Base-by-base conservation (phyloP, 169 alveolate species). In the Hammondia hammondi region DNA sequence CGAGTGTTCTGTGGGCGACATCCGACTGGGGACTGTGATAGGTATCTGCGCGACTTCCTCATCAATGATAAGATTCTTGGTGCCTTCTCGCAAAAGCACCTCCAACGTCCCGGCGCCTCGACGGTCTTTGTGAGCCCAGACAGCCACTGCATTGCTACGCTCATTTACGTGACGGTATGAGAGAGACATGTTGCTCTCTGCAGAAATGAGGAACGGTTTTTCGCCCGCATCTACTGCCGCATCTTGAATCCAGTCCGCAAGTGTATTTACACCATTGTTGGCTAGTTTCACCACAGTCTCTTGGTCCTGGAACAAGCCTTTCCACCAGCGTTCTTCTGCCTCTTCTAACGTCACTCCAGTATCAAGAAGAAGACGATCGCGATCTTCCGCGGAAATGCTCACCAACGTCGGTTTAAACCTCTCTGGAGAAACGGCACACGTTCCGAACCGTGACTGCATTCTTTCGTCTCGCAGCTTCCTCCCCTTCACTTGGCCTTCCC, bases 301-400 rank as follows among this genome's bases (percentile, higher is more conserved):
- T 19, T 46, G 71, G 35, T 82, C 90, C 29, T 46, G 71, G 43
- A 82, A 82, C 32, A 29, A 82, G 71, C 71, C 90, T 82, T 82
- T 82, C 90, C 90, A 82, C 90, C 90, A 82, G 29, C 90, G 57
- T 24, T 82, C 90, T 4, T 82, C 90, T 29, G 70, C 90, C 29
- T 82, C 90, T n/a, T 82, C 90, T 6, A 82, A 35, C 9, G 71
- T 43, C 71, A 43, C 71, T 21, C 90, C 90, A 29, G 90, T 82
- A 27, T 82, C 90, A 27, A 82, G 70, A 35, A 82, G 90, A 19
- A 82, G 90, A 29, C 70, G 57, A 43, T 82, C 90, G 32, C 90
- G 32, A 35, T 82, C 90, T 46, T 27, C 90, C 12, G 90, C 90
- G 43, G 90, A 82, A 48, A 82, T 82, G 39, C 90, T 82, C 29